Percentiles rank a stretch among this genome's conserved stretches.
phyloP scores from a whole-genome alignment of 1,284 basidiomycete genomes.

The Taiwanofungus camphoratus region DNA sequence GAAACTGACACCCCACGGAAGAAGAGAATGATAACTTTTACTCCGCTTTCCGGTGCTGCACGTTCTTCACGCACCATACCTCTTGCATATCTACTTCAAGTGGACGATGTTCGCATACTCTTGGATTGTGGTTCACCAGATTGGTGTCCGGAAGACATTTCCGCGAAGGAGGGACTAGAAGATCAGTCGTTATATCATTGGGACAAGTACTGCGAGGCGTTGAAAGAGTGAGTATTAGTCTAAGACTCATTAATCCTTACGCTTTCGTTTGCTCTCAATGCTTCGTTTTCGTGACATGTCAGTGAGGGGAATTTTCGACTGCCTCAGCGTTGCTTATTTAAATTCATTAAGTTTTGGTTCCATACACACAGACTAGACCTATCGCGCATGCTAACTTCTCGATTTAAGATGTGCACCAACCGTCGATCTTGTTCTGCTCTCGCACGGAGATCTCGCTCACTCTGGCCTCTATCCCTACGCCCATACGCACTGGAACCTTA shows the following conservation, averaged over 20 bases:
- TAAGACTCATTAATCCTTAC: too few species aligned
- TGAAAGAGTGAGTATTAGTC: conserved; percentile 58
- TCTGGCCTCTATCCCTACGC: conserved; percentile 91
- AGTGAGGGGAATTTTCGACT: too few species aligned
- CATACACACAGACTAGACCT: too few species aligned
- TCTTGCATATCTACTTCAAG: conserved; percentile 82
- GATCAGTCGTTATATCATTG: conserved; percentile 38
- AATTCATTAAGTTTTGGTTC: too few species aligned
- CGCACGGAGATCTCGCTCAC: conserved; percentile 88
- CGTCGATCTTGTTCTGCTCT: conserved; percentile 85
- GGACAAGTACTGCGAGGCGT: conserved; percentile 57
- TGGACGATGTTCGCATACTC: conserved; percentile 92
- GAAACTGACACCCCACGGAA: too few species aligned
- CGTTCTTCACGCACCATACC: conserved; percentile 60
- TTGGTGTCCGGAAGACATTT: conserved; percentile 68
- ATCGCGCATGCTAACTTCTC: conserved; percentile 4
- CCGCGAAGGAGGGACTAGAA: conserved; percentile 29
- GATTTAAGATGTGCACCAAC: conserved; percentile 56
- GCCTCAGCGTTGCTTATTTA: neutral
- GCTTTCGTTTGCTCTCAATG: too few species aligned
- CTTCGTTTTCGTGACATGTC: too few species aligned
- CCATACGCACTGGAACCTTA: conserved; percentile 80
- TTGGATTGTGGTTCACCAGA: conserved; percentile 93
- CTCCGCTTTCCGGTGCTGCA: conserved; percentile 82
- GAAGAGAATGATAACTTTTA: conserved; percentile 97